These are phyloP conservation scores for Penicillium griseofulvum DNA, from an alignment of 2,329 filamentous ascomycete genomes.

Conservation along the genomic window DNA sequence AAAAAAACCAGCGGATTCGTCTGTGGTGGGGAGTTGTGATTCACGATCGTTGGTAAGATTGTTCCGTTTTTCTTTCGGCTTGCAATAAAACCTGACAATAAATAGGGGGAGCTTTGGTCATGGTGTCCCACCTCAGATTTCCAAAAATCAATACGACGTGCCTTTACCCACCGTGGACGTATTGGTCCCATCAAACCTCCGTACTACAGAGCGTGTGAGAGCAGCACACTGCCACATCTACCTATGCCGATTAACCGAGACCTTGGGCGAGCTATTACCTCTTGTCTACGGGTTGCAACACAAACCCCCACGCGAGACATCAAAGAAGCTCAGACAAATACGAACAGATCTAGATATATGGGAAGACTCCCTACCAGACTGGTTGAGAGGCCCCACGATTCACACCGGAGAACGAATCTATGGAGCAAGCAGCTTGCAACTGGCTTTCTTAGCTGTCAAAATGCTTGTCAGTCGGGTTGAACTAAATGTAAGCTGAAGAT, in stretches of 20 bases:
- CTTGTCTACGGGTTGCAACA: constrained; percentile 47
- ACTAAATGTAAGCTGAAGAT: constrained; percentile 40
- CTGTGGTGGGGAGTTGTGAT: constrained; percentile 59
- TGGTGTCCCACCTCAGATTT: constrained; percentile 54
- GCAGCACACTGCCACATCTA: constrained; percentile 54
- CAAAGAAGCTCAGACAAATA: constrained; percentile 46
- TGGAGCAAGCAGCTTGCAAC: constrained; percentile 46
- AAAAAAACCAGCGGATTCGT: constrained; percentile 53
- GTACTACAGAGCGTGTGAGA: constrained; percentile 43
- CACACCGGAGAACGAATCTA: constrained; percentile 36
- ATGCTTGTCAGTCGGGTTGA: constrained; percentile 50
- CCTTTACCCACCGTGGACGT: constrained; percentile 51
- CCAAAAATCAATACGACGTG: constrained; percentile 56
- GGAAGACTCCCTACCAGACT: constrained; percentile 47
- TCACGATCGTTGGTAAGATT: constrained; percentile 52
- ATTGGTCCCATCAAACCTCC: constrained; percentile 35
- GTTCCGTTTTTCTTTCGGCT: not conserved
- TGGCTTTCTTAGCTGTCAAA: constrained; percentile 46
- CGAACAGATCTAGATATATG: constrained; percentile 47
- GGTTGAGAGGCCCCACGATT: constrained; percentile 38
- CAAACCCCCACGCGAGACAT: constrained; percentile 43
- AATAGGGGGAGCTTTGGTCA: constrained; percentile 54
- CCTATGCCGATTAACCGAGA: constrained; percentile 51
- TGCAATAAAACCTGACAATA: constrained; percentile 14
- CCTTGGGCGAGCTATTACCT: constrained; percentile 46